phyloP scores from a whole-genome alignment of 2,329 filamentous ascomycete species.

The Diaporthe nobilis region DNA sequence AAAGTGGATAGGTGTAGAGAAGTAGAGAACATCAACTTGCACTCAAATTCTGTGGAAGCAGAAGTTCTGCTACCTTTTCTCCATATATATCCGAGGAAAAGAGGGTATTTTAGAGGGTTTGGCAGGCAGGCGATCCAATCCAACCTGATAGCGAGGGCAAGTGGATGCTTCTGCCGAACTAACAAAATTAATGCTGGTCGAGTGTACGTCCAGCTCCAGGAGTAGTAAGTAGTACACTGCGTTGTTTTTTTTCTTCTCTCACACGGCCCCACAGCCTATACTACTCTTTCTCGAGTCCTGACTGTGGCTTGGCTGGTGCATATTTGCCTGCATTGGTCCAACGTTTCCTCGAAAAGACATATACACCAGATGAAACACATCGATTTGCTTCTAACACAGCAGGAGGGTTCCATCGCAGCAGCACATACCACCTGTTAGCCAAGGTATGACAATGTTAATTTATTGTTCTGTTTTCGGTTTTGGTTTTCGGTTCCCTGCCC shows the following conservation, averaged over 20 bases:
- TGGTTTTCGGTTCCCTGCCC: not conserved
- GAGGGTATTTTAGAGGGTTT: too few species aligned
- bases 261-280: not conserved
- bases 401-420: constrained; percentile 15
- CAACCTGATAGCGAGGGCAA: too few species aligned
- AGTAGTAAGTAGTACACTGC: not conserved
- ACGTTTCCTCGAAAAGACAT: constrained; percentile 4
- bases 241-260: not conserved
- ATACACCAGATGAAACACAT: constrained; percentile 27
- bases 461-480: not conserved
- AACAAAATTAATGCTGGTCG: too few species aligned
- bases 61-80: too few species aligned
- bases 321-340: constrained; percentile 2
- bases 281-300: not conserved
- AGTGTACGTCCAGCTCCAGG: not conserved
- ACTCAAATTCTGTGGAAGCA: too few species aligned
- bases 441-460: not conserved
- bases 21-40: too few species aligned
- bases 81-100: too few species aligned
- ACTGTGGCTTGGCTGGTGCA: constrained; percentile 22
- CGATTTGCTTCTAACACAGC: constrained; percentile 3
- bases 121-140: too few species aligned
- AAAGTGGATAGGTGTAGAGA: too few species aligned
- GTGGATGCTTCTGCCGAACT: too few species aligned
- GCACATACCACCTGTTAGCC: not conserved